Conservation (phyloP, 1,284 basidiomycete species). For the Moniliella sp. region DNA sequence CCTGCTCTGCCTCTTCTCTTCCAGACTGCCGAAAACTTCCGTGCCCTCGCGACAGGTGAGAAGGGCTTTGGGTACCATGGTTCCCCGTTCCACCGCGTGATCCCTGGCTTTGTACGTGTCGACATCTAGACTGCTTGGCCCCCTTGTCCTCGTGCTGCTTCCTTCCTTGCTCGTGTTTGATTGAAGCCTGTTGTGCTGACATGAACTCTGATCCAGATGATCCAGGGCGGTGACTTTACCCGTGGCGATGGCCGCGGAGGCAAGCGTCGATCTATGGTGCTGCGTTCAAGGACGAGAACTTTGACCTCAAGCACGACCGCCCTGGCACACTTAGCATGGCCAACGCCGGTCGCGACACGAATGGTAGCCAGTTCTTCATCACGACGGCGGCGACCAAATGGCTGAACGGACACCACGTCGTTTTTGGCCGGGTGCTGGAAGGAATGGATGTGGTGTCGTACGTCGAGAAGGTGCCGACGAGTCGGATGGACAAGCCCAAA, state of each 20-base stretch:
- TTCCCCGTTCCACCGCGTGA: neutral
- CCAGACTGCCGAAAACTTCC: neutral
- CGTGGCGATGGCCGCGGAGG: too few species aligned
- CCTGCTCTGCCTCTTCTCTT: neutral
- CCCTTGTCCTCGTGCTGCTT: too few species aligned
- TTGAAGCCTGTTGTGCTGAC: too few species aligned
- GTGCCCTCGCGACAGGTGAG: neutral
- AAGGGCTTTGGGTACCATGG: neutral
- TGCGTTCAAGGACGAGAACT: neutral
- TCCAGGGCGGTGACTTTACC: too few species aligned
- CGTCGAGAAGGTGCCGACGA: slow-evolving; percentile 29
- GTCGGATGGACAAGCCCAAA: slow-evolving; percentile 20
- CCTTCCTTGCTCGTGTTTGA: too few species aligned
- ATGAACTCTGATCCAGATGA: too few species aligned
- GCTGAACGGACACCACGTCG: neutral
- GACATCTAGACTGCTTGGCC: too few species aligned
- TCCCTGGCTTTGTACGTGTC: neutral
- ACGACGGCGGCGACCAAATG: neutral
- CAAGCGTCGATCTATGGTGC: too few species aligned
- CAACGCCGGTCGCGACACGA: neutral
- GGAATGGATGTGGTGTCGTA: slow-evolving; percentile 24
- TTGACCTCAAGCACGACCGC: neutral
- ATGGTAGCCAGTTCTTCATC: neutral
- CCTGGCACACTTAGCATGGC: neutral
- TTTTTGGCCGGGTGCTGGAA: slow-evolving; percentile 40